Percentiles rank a stretch among this genome's conserved stretches.
phyloP scores from a whole-genome alignment of 164 flowering plant species.

The Vitis labrusca region DNA sequence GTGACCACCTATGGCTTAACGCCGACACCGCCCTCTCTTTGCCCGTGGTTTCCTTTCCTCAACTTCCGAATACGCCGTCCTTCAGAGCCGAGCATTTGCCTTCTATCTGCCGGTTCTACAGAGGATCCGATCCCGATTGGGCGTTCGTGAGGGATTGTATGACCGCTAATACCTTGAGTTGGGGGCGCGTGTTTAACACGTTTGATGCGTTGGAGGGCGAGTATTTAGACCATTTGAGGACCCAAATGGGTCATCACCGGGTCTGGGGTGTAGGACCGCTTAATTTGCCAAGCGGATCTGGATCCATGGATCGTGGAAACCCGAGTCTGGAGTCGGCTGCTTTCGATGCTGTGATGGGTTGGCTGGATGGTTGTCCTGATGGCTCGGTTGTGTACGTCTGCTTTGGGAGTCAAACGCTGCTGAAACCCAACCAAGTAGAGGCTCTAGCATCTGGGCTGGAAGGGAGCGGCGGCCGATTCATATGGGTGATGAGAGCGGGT shows the following conservation, averaged over 20 bases:
- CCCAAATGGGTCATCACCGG: constrained; percentile 7
- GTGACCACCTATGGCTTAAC: constrained; percentile 17
- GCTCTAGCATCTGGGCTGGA: constrained; percentile 44
- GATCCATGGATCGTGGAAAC: not conserved
- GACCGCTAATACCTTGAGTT: constrained; percentile 30
- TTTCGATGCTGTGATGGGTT: constrained; percentile 7
- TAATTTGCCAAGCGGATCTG: not conserved
- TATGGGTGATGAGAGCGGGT: constrained; percentile 42
- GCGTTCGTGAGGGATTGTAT: constrained; percentile 23
- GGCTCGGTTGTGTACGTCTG: constrained; percentile 43
- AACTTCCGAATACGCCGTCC: constrained; percentile 36
- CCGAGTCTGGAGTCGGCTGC: constrained; percentile 1
- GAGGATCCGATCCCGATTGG: constrained; percentile 28
- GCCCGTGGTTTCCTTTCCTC: constrained; percentile 17
- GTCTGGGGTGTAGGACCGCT: constrained; percentile 54
- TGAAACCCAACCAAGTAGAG: constrained; percentile 29
- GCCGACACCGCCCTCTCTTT: not conserved
- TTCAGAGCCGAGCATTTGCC: constrained; percentile 37
- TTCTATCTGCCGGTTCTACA: constrained; percentile 23
- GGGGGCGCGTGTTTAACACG: constrained; percentile 41
- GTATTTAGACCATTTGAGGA: constrained; percentile 18
- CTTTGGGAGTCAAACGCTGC: constrained; percentile 44
- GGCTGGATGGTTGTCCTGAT: constrained; percentile 43
- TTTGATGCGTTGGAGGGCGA: constrained; percentile 32
- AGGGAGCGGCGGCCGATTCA: constrained; percentile 40